Conservation (phyloP, 2,329 filamentous ascomycete species). For the Ascochyta lentis region DNA sequence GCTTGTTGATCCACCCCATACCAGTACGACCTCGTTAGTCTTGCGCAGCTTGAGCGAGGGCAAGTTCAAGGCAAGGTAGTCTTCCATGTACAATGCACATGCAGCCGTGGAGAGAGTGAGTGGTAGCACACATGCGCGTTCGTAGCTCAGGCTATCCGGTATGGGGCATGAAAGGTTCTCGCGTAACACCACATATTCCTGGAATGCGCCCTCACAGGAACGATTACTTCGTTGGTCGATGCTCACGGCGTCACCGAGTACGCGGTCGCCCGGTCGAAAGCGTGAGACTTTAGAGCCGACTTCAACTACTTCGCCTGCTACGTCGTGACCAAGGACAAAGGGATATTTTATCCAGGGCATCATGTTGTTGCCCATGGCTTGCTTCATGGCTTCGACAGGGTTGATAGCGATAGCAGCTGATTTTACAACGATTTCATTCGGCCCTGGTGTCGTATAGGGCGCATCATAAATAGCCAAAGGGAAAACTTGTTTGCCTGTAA, state of each 20-base stretch:
- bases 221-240: slow-evolving; percentile 16
- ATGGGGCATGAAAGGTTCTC: slow-evolving; percentile 55
- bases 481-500: slow-evolving; percentile 3
- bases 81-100: slow-evolving; percentile 19
- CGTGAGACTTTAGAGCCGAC: slow-evolving; percentile 50
- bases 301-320: slow-evolving; percentile 53
- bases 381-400: slow-evolving; percentile 52
- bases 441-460: slow-evolving; percentile 44
- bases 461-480: slow-evolving; percentile 47
- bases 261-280: slow-evolving; percentile 52
- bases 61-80: slow-evolving; percentile 16
- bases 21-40: slow-evolving; percentile 43
- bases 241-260: slow-evolving; percentile 39
- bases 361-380: slow-evolving; percentile 27
- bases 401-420: slow-evolving; percentile 52
- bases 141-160: slow-evolving; percentile 56
- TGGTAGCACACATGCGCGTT: slow-evolving; percentile 56
- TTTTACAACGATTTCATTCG: slow-evolving; percentile 50
- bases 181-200: slow-evolving; percentile 58
- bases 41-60: slow-evolving; percentile 52
- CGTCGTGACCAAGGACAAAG: slow-evolving; percentile 45
- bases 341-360: slow-evolving; percentile 16
- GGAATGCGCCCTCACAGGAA: slow-evolving; percentile 58
- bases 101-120: slow-evolving; percentile 22
- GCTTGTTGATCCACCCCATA: slow-evolving; percentile 58